Conservation (phyloP, 2,329 filamentous ascomycete species). For the Coleophoma eucalyptorum region DNA sequence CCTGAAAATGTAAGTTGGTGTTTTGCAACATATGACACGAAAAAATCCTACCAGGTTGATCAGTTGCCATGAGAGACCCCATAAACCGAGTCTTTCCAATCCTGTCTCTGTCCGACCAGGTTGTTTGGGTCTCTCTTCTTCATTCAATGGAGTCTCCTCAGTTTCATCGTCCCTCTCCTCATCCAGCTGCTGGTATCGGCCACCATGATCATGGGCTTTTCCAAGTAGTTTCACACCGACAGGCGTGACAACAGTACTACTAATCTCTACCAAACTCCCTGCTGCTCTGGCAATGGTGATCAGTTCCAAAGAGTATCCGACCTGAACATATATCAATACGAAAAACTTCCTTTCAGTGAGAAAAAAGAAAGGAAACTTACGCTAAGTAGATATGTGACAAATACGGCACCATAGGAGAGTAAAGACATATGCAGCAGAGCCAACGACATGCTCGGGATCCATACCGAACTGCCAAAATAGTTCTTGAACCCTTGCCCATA, state of each 20-base stretch:
- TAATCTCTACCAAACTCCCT: conserved; percentile 47
- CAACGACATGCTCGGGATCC: conserved; percentile 43
- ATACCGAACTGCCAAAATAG: conserved; percentile 34
- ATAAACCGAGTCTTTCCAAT: conserved; percentile 34
- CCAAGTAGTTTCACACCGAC: conserved; percentile 36
- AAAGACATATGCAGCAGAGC: conserved; percentile 51
- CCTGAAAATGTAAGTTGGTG: conserved; percentile 11
- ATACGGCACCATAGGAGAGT: conserved; percentile 48
- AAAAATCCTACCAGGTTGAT: conserved; percentile 30
- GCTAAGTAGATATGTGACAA: conserved; percentile 51
- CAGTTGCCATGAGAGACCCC: conserved; percentile 37
- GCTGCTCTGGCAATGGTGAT: conserved; percentile 43
- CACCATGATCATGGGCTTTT: conserved; percentile 23
- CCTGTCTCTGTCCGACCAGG: conserved; percentile 23
- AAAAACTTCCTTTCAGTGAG: neutral
- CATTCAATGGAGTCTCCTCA: neutral
- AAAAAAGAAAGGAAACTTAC: neutral
- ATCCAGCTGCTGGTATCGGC: conserved; percentile 12
- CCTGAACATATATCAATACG: conserved; percentile 2
- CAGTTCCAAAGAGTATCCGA: conserved; percentile 41
- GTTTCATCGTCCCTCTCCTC: conserved; percentile 10
- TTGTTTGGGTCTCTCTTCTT: conserved; percentile 7
- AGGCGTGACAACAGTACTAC: conserved; percentile 48
- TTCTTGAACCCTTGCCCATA: conserved; percentile 28
- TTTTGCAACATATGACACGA: neutral